phyloP scores from a whole-genome alignment of 352 stramenopile species.

The Elongisporangium undulatum region DNA sequence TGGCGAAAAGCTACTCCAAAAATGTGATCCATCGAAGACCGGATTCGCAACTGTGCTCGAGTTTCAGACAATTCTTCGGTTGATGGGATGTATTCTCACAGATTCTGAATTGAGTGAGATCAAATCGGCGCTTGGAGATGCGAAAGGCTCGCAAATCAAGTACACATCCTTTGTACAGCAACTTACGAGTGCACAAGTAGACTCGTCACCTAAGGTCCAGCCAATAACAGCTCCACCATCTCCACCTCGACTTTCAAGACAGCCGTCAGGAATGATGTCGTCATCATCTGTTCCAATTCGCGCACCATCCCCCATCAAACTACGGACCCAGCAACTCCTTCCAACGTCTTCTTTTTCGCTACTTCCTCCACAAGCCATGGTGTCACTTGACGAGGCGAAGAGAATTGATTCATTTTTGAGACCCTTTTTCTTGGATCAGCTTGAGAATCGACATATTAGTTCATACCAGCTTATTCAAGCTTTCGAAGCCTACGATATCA shows the following conservation, averaged over 20 bases:
- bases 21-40: conserved; percentile 50
- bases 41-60: conserved; percentile 59
- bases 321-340: not conserved
- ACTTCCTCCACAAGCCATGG: not conserved
- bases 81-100: conserved; percentile 63
- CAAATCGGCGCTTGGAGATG: conserved; percentile 41
- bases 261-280: not conserved
- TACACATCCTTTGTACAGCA: conserved; percentile 48
- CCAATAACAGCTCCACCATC: conserved; percentile 1
- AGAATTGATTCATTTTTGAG: conserved; percentile 34
- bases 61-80: conserved; percentile 69
- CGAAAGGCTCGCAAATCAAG: conserved; percentile 35
- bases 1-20: conserved; percentile 62
- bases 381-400: conserved; percentile 38
- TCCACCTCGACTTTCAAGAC: not conserved
- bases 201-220: conserved; percentile 1
- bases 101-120: conserved; percentile 47
- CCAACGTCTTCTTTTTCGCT: not conserved
- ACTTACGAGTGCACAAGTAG: conserved; percentile 13
- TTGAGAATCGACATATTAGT: conserved; percentile 32
- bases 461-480: conserved; percentile 20
- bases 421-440: conserved; percentile 46
- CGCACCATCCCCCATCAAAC: not conserved
- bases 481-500: conserved; percentile 60
- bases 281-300: not conserved